Percentiles rank a stretch among this genome's conserved stretches.
Conservation (phyloP, 1,139 yeast species). For the Debaryomycetaceae sp. region DNA sequence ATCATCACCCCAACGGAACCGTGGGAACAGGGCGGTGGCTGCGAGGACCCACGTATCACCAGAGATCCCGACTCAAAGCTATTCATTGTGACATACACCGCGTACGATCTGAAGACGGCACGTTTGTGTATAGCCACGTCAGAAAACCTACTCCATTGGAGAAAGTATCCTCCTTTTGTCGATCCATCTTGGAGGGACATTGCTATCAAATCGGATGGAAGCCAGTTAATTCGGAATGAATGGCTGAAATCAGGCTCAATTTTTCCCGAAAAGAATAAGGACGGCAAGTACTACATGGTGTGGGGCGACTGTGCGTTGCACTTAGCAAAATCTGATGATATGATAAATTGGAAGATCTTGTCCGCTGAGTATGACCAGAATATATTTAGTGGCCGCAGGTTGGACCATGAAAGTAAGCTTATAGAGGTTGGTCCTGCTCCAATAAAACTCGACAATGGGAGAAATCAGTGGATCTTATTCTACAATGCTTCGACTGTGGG, state of each 20-base stretch:
- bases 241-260: conserved; percentile 49
- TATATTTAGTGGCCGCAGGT: conserved; percentile 28
- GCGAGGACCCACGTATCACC: conserved; percentile 45
- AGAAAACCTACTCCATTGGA: conserved; percentile 39
- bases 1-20: conserved; percentile 36
- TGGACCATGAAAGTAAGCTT: conserved; percentile 33
- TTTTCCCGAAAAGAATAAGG: conserved; percentile 30
- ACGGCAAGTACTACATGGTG: conserved; percentile 42
- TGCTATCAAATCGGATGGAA: conserved; percentile 22
- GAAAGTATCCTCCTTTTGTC: conserved; percentile 36
- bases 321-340: conserved; percentile 34
- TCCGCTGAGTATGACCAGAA: conserved; percentile 18
- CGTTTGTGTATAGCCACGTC: conserved; percentile 43
- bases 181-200: conserved; percentile 33
- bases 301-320: conserved; percentile 44
- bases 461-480: conserved; percentile 36
- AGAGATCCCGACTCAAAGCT: conserved; percentile 33
- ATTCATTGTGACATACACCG: conserved; percentile 43
- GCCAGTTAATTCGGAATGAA: conserved; percentile 22
- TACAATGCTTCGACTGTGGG: conserved; percentile 44
- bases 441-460: conserved; percentile 28
- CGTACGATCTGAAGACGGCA: conserved; percentile 34
- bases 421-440: conserved; percentile 48
- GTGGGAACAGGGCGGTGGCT: conserved; percentile 43
- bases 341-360: conserved; percentile 32